Evolutionary conservation across 176 grass and related monocot genomes (phyloP).

Genomic region (Bonia amplexicaulis): DNA sequence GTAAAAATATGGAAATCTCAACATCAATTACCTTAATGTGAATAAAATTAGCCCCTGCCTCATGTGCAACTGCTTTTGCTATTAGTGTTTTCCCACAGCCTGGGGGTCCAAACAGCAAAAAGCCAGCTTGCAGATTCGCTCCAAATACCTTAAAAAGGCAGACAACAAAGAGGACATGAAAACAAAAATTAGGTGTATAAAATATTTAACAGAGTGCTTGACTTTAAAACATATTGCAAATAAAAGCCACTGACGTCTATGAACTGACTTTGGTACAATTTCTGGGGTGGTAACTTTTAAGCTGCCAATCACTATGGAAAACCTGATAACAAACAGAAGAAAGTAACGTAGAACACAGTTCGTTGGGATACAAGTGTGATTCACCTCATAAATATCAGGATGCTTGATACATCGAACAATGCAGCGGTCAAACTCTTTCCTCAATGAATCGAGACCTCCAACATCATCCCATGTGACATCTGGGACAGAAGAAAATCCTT

Average conservation of each 20-base stretch:
- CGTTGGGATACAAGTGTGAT: background rate
- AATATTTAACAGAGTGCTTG: background rate
- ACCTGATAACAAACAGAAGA: background rate
- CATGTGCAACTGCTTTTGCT: slow-evolving; percentile 96
- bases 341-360: background rate
- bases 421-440: slow-evolving; percentile 73
- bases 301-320: background rate
- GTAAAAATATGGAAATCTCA: slow-evolving; percentile 12
- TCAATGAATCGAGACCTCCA: slow-evolving; percentile 80
- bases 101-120: slow-evolving; percentile 89
- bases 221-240: background rate
- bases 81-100: slow-evolving; percentile 98
- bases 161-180: slow-evolving; percentile 18
- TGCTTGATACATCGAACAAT: slow-evolving; percentile 83
- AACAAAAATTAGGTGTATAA: background rate
- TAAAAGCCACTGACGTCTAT: background rate
- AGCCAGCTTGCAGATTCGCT: slow-evolving; percentile 79
- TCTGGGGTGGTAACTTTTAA: background rate
- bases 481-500: slow-evolving; percentile 98
- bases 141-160: slow-evolving; percentile 57
- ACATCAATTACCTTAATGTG: slow-evolving; percentile 72
- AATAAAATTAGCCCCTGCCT: slow-evolving; percentile 95
- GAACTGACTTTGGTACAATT: background rate
- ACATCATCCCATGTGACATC: slow-evolving; percentile 93
- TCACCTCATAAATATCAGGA: slow-evolving; percentile 81